Percentiles rank a stretch among this genome's conserved stretches.
Conservation (phyloP, 495 filamentous ascomycete species). For the Xylaria curta region DNA sequence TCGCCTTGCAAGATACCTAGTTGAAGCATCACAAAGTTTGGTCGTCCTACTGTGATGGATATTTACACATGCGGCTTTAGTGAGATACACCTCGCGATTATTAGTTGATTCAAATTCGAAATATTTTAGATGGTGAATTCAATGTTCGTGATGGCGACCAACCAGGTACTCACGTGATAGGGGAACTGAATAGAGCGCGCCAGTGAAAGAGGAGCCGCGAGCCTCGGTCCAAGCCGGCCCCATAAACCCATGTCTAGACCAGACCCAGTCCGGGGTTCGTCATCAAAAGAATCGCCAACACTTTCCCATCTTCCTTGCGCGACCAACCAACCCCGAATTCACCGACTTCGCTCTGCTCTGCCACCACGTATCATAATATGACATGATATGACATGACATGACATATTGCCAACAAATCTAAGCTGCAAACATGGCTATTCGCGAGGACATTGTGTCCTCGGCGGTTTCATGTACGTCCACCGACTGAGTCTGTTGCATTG, state of each 20-base stretch:
- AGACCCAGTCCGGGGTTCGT: constrained; percentile 11
- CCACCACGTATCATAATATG: constrained; percentile 22
- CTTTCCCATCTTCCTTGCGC: constrained; percentile 7
- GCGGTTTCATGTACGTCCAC: constrained; percentile 73
- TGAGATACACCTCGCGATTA: no score
- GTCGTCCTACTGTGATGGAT: neutral
- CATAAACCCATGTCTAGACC: neutral
- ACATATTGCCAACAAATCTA: constrained; percentile 23
- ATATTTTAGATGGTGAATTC: no score
- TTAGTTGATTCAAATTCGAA: no score
- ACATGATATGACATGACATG: constrained; percentile 34
- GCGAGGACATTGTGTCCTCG: constrained; percentile 84
- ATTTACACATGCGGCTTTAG: neutral
- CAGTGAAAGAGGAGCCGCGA: neutral
- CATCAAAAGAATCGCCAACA: constrained; percentile 24
- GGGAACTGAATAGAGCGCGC: neutral
- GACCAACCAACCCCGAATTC: constrained; percentile 1
- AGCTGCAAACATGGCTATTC: constrained; percentile 68
- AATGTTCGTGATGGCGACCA: no score
- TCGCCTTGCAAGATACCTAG: neutral
- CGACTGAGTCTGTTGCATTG: neutral
- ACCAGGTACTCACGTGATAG: constrained; percentile 22
- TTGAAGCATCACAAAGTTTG: neutral
- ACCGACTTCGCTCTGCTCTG: neutral
- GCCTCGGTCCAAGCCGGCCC: constrained; percentile 28